Evolutionary conservation across 2,329 filamentous ascomycete genomes (phyloP), one percentile per base, ranked within the genome.

Genomic region (Huntiella abstrusa): DNA sequence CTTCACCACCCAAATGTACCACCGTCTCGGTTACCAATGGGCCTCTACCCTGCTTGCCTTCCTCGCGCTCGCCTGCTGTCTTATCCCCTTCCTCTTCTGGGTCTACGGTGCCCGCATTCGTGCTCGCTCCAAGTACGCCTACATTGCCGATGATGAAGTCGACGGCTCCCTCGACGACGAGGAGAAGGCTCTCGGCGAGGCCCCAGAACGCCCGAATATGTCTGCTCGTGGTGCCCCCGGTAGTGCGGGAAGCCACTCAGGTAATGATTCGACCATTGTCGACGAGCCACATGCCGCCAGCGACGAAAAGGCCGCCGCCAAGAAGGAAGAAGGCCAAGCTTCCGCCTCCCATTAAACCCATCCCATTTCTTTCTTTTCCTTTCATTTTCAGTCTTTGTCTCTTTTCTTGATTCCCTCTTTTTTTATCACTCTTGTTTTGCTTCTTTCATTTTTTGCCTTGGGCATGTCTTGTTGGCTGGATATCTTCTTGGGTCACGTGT

Each of bases 41-140:
- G 83, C 83, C 0, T 76, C 74, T 43, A 70, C 71, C 0, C 66
- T 91, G 7, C 63, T 91, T 6, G 83, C 72, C 0, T 87, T 87
- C 54, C 68, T 92, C 53, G 74, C 71, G 12, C 63, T 92, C 4
- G 79, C 73, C 0, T 92, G 84, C 64, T 92, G 84, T 58, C 73
- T 68, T 0, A 92, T 92, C 53, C 85, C 85, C 0, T 93, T 79
- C 58, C 60, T 83, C 19, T 93, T 94, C 62, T 93, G 80, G 67
- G 75, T 67, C 55, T 84, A 74, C 54, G 85, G 85, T 3, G 82
- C 76, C 12, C 59, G 59, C 4, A 92, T 93, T 53, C 69, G 85
- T 4, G 66, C 64, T 47, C 66, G 69, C 49, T 83, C 77, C 55
- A 80, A 74, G 59, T 92, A 75, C 57, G 85, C 85, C 0, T 92